phyloP scores from a whole-genome alignment of 1,284 basidiomycete genomes.

The Dichomitus squalens region DNA sequence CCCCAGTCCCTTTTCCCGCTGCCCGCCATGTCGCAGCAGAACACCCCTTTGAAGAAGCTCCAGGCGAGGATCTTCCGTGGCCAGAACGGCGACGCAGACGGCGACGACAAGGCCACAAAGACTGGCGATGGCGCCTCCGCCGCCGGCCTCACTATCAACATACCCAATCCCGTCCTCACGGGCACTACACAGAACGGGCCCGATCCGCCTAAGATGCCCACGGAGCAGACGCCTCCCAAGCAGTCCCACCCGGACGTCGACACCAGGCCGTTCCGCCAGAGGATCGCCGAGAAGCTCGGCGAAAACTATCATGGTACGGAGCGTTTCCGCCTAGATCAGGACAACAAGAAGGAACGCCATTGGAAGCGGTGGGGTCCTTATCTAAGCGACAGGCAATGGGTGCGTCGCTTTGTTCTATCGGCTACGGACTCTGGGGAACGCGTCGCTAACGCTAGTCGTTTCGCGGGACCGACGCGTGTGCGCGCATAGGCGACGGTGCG shows the following conservation, averaged over 20 bases:
- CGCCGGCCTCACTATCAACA: constrained; percentile 70
- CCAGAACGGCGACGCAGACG: constrained; percentile 28
- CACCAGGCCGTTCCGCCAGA: constrained; percentile 52
- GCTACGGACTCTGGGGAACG: not conserved
- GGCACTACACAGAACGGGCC: constrained; percentile 16
- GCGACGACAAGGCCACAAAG: constrained; percentile 26
- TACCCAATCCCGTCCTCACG: constrained; percentile 55
- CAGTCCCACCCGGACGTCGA: constrained; percentile 26
- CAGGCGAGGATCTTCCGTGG: constrained; percentile 78
- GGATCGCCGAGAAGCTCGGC: constrained; percentile 61
- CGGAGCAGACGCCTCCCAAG: constrained; percentile 30
- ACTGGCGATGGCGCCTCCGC: constrained; percentile 40
- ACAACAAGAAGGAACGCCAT: constrained; percentile 68
- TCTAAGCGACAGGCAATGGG: constrained; percentile 97
- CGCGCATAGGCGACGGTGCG: constrained; percentile 85
- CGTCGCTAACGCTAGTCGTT: constrained; percentile 10
- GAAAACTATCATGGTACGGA: constrained; percentile 67
- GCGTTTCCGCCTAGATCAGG: constrained; percentile 72
- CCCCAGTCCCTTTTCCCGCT: constrained; percentile 28
- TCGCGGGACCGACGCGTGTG: constrained; percentile 7
- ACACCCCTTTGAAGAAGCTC: constrained; percentile 55
- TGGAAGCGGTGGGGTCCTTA: constrained; percentile 99
- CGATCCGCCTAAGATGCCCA: constrained; percentile 40
- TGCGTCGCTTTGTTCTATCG: constrained; percentile 40
- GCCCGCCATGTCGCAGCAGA: constrained; percentile 37